These are phyloP conservation scores for Monilinia fructicola DNA, from an alignment of 2,329 filamentous ascomycete genomes.

Conservation along the genomic window DNA sequence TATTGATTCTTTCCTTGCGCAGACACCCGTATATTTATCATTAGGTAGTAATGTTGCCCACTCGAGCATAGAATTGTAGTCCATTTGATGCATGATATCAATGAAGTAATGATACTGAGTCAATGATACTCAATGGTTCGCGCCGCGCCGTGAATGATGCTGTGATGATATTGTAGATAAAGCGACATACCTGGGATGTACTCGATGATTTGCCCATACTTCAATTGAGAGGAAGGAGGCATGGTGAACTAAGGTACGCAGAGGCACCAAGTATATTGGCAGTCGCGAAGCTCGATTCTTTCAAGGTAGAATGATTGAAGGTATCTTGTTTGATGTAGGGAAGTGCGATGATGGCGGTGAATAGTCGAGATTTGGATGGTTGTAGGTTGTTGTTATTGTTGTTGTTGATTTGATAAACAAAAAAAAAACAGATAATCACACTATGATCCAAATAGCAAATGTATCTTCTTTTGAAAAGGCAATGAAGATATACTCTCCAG, in stretches of 20 bases:
- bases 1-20: background rate
- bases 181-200: slow-evolving; percentile 79
- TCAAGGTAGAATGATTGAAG: background rate
- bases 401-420: background rate
- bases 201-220: slow-evolving; percentile 85
- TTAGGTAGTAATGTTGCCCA: slow-evolving; percentile 32
- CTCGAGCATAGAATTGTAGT: slow-evolving; percentile 32
- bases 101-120: slow-evolving; percentile 33
- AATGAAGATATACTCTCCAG: background rate
- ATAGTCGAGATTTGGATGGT: background rate
- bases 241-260: slow-evolving; percentile 38
- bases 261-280: slow-evolving; percentile 8
- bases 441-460: background rate
- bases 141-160: slow-evolving; percentile 22
- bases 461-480: background rate
- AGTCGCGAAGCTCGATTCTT: slow-evolving; percentile 13
- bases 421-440: slow-evolving; percentile 12
- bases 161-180: slow-evolving; percentile 11
- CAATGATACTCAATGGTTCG: slow-evolving; percentile 26
- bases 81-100: slow-evolving; percentile 28
- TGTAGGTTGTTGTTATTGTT: background rate
- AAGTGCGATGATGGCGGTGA: background rate
- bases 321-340: background rate
- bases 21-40: slow-evolving; percentile 24
- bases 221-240: slow-evolving; percentile 49